phyloP scores from a whole-genome alignment of 345 rosid species.

The Salix dunnii region DNA sequence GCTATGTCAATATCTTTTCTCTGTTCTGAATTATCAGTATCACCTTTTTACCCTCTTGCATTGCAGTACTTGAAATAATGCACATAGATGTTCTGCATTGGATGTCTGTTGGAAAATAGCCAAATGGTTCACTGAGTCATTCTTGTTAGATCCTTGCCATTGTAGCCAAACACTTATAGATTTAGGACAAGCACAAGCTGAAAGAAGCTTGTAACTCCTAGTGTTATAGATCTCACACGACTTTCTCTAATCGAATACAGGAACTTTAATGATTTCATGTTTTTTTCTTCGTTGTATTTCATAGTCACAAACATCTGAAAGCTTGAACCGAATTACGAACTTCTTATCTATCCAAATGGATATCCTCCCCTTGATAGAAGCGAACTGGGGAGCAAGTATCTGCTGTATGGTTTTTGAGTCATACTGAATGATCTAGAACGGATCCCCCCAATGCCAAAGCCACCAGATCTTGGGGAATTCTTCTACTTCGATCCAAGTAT shows the following conservation, averaged over 20 bases:
- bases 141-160: neutral
- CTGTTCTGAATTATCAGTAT: neutral
- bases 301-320: neutral
- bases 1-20: neutral
- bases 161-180: neutral
- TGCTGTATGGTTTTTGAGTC: constrained; percentile 20
- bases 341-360: constrained; percentile 44
- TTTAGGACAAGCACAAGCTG: neutral
- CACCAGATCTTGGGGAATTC: constrained; percentile 49
- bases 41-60: too few relatives aligned
- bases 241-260: too few relatives aligned
- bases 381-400: constrained; percentile 32
- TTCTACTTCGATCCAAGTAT: constrained; percentile 49
- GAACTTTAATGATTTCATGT: too few relatives aligned
- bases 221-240: too few relatives aligned
- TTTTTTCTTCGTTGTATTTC: too few relatives aligned
- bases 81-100: neutral
- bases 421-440: constrained; percentile 15
- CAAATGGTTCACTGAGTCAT: neutral
- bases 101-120: neutral
- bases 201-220: neutral
- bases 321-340: neutral
- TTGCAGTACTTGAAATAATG: neutral
- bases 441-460: constrained; percentile 19
- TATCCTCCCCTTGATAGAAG: constrained; percentile 42